Conservation (phyloP, 208 protist genomes). For the Leptomonas seymouri region DNA sequence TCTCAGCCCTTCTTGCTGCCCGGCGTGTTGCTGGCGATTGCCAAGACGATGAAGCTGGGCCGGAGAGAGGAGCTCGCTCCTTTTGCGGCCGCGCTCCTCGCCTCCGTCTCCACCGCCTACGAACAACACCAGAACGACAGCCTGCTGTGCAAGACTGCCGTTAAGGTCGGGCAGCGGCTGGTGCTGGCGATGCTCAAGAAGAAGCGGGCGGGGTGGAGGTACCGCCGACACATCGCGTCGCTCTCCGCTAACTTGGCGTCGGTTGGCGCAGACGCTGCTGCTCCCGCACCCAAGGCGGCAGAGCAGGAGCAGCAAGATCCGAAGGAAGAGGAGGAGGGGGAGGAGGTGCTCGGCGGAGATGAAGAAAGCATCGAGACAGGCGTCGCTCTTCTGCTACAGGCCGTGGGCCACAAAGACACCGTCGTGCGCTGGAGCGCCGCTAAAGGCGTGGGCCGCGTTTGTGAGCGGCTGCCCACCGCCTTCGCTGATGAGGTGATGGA, state of each 20-base stretch:
- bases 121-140: constrained; percentile 45
- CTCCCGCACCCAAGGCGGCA: not conserved
- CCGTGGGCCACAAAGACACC: constrained; percentile 89
- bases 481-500: constrained; percentile 93
- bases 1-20: constrained; percentile 43
- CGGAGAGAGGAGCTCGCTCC: constrained; percentile 81
- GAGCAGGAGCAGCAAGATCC: not conserved
- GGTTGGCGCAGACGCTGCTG: not conserved
- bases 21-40: constrained; percentile 88
- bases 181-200: constrained; percentile 85
- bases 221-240: constrained; percentile 69
- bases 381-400: constrained; percentile 71
- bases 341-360: constrained; percentile 55
- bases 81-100: constrained; percentile 59
- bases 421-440: constrained; percentile 97
- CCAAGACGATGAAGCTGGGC: constrained; percentile 93
- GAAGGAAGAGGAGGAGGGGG: constrained; percentile 29
- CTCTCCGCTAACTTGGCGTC: constrained; percentile 67
- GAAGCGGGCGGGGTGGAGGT: constrained; percentile 92
- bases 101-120: constrained; percentile 39
- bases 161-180: constrained; percentile 94
- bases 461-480: constrained; percentile 85
- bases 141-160: constrained; percentile 80
- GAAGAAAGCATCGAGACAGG: constrained; percentile 78
- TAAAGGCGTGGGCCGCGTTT: constrained; percentile 97